Evolutionary conservation across 306 rosid species (phyloP).

Genomic region (Sesbania bispinosa): DNA sequence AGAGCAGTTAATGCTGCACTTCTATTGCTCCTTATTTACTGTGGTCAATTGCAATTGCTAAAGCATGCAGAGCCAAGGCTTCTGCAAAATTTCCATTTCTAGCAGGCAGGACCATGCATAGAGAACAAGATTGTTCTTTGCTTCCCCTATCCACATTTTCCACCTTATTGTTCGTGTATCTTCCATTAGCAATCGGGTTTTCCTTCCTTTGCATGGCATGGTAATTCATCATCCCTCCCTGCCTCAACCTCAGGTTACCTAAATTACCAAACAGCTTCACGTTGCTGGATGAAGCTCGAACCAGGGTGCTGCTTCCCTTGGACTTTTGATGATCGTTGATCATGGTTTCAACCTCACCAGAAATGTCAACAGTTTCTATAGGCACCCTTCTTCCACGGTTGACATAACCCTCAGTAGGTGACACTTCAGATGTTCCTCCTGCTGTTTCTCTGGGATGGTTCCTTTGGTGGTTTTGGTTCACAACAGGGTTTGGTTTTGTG

Average conservation of each 20-base stretch:
- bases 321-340: constrained; percentile 57
- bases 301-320: constrained; percentile 42
- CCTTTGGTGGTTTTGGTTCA: constrained; percentile 8
- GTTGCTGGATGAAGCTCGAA: constrained; percentile 83
- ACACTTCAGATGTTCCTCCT: background rate
- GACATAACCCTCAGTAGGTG: constrained; percentile 42
- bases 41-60: constrained; percentile 72
- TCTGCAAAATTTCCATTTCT: constrained; percentile 75
- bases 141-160: constrained; percentile 6
- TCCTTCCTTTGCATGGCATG: constrained; percentile 41
- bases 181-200: constrained; percentile 11
- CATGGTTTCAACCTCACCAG: constrained; percentile 81
- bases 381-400: constrained; percentile 62
- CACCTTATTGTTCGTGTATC: constrained; percentile 17
- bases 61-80: constrained; percentile 75
- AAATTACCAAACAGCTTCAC: constrained; percentile 67
- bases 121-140: constrained; percentile 30
- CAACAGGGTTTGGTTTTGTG: constrained; percentile 2
- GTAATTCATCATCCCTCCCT: constrained; percentile 36
- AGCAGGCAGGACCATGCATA: constrained; percentile 67
- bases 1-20: constrained; percentile 80
- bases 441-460: constrained; percentile 4
- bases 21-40: constrained; percentile 62
- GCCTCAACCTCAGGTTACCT: constrained; percentile 76
- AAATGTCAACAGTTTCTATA: constrained; percentile 62